phyloP scores from a whole-genome alignment of 2,329 filamentous ascomycete species.

The Aspergillus pseudotamarii region DNA sequence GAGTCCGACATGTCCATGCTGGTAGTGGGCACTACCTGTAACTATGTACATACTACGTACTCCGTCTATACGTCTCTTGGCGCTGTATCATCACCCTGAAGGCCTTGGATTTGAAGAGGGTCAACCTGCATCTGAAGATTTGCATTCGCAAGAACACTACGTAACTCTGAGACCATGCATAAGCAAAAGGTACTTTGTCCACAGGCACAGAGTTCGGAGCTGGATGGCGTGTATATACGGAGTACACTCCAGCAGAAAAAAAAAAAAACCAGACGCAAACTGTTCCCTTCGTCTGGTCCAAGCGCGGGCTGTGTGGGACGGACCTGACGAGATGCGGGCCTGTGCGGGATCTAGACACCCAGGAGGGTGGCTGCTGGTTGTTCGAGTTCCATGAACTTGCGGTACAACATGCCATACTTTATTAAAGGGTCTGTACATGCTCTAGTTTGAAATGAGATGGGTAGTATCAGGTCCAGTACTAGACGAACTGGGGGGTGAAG shows the following conservation, averaged over 20 bases:
- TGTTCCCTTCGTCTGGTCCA: conserved; percentile 11
- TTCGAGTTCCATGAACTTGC: background rate
- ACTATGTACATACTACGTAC: background rate
- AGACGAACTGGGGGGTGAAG: background rate
- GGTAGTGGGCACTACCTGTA: background rate
- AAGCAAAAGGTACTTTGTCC: background rate
- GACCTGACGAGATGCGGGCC: conserved; percentile 13
- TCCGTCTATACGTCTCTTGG: background rate
- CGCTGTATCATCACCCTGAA: background rate
- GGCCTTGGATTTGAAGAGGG: background rate
- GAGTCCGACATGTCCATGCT: conserved; percentile 6
- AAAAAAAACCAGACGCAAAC: background rate
- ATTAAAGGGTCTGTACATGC: conserved; percentile 2
- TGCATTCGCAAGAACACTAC: background rate
- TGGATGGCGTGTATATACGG: background rate
- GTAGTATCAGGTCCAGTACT: background rate
- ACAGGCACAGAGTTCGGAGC: background rate
- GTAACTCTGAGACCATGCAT: background rate
- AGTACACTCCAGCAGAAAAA: background rate
- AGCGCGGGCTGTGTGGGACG: conserved; percentile 17
- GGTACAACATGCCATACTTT: conserved; percentile 1
- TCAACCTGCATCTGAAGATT: background rate
- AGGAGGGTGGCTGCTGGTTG: background rate
- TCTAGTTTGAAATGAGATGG: background rate
- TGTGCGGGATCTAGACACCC: conserved; percentile 13